Base-by-base conservation (phyloP, 2,329 filamentous ascomycete genomes). In the Ampelomyces quisqualis region DNA sequence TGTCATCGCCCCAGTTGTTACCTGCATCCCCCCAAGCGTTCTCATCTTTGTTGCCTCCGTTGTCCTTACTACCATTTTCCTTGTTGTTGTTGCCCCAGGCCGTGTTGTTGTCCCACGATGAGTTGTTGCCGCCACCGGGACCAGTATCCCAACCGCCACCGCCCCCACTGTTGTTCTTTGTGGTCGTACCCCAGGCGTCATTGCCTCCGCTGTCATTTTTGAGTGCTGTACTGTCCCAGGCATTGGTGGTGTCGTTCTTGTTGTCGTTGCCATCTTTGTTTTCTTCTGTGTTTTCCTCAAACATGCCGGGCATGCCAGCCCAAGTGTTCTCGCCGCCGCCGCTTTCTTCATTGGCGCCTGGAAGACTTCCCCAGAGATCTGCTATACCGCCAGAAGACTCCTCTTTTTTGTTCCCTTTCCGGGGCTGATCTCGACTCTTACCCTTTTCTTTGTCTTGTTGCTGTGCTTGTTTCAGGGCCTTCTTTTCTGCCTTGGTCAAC, bases 321-420 rank as follows among this genome's bases (percentile, higher is more conserved):
- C 14, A 18, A 5, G 29, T 31, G 13, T n/a, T 31, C 7, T 31
- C 17, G n/a, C n/a, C n/a, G n/a, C n/a, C n/a, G n/a, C n/a, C n/a
- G n/a, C n/a, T n/a, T n/a, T n/a, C n/a, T n/a, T n/a, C n/a, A n/a
- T n/a, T n/a, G n/a, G n/a, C n/a, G n/a, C n/a, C n/a, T n/a, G n/a
- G n/a, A n/a, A n/a, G n/a, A n/a, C n/a, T n/a, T n/a, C n/a, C n/a
- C n/a, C n/a, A n/a, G n/a, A n/a, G n/a, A n/a, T n/a, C n/a, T n/a
- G n/a, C n/a, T n/a, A n/a, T n/a, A n/a, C n/a, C 38, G 8, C 30
- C 29, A 34, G 23, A 27, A 9, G 19, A 31, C 20, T 38, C n/a
- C 10, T 34, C 40, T n/a, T 52, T 41, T n/a, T 40, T 28, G 13
- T 40, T 32, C 10, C 35, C 32, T 5, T 53, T 49, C 21, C 51